Evolutionary conservation across 2,329 filamentous ascomycete species (phyloP).

Genomic region (Monilinia aucupariae): DNA sequence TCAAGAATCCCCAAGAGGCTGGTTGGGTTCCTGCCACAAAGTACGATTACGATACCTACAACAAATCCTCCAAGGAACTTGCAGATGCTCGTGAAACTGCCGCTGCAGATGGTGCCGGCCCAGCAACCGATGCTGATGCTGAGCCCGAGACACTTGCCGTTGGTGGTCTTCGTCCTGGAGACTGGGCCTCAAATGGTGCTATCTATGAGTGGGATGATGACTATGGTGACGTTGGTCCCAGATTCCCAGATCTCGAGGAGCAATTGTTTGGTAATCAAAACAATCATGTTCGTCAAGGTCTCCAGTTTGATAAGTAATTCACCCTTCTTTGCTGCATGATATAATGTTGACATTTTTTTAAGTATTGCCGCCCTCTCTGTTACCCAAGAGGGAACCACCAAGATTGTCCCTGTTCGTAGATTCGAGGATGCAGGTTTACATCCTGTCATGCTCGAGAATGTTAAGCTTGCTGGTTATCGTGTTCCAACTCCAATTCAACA

Average conservation of each 20-base stretch:
- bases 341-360: slow-evolving; percentile 23
- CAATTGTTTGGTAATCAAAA: slow-evolving; percentile 62
- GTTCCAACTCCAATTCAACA: slow-evolving; percentile 81
- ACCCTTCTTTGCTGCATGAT: not conserved
- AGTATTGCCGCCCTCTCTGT: slow-evolving; percentile 54
- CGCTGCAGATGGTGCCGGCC: slow-evolving; percentile 6
- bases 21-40: slow-evolving; percentile 31
- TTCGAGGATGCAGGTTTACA: slow-evolving; percentile 81
- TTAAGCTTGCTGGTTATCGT: slow-evolving; percentile 65
- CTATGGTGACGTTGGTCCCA: slow-evolving; percentile 77
- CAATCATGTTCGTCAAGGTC: slow-evolving; percentile 47
- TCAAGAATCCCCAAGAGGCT: slow-evolving; percentile 30
- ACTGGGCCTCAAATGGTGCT: slow-evolving; percentile 31
- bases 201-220: slow-evolving; percentile 83
- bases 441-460: slow-evolving; percentile 73
- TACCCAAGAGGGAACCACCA: slow-evolving; percentile 50
- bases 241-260: slow-evolving; percentile 62
- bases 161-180: slow-evolving; percentile 25
- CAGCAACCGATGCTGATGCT: not conserved
- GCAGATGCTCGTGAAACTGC: slow-evolving; percentile 19
- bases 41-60: slow-evolving; percentile 34
- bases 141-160: slow-evolving; percentile 20
- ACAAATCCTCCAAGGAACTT: slow-evolving; percentile 30
- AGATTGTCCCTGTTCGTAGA: slow-evolving; percentile 46
- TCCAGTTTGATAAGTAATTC: slow-evolving; percentile 57